These are phyloP conservation scores for Sporobolus alterniflorus DNA, from an alignment of 202 grass and related monocot species.

Conservation along the genomic window DNA sequence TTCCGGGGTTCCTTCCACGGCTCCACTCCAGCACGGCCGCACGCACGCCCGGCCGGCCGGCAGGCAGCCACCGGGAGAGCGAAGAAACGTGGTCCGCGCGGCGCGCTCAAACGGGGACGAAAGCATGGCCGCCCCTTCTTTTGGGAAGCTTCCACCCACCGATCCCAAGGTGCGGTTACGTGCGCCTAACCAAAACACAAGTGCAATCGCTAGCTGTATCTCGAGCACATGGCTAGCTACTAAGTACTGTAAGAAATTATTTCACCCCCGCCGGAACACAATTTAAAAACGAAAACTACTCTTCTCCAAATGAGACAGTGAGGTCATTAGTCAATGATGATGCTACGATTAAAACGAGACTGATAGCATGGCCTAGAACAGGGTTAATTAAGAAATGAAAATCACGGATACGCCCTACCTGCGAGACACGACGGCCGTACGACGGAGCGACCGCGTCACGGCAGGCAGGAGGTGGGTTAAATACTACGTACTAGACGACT, in stretches of 20 bases:
- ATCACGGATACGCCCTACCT: constrained; percentile 12
- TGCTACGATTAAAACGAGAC: not conserved
- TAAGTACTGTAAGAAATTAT: too few species aligned
- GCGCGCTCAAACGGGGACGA: constrained; percentile 34
- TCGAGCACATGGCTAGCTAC: not conserved
- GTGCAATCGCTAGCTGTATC: not conserved
- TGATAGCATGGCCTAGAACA: not conserved
- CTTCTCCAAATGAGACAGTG: not conserved
- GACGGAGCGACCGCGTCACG: constrained; percentile 36
- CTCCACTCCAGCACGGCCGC: too few species aligned
- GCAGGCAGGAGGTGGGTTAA: constrained; percentile 11
- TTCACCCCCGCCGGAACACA: not conserved
- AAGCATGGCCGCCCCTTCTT: not conserved
- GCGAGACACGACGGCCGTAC: constrained; percentile 5
- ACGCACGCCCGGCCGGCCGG: too few species aligned
- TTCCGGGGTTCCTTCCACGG: too few species aligned
- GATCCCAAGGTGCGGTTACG: not conserved
- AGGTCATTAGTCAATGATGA: constrained; percentile 37
- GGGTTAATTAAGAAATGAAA: not conserved
- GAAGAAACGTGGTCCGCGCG: not conserved
- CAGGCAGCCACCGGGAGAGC: not conserved
- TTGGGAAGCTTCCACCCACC: constrained; percentile 20
- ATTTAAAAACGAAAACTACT: not conserved
- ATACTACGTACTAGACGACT: not conserved
- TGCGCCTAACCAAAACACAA: not conserved